Evolutionary conservation across 208 protist genomes (phyloP).

Genomic region (Sergeia podlipaevii): DNA sequence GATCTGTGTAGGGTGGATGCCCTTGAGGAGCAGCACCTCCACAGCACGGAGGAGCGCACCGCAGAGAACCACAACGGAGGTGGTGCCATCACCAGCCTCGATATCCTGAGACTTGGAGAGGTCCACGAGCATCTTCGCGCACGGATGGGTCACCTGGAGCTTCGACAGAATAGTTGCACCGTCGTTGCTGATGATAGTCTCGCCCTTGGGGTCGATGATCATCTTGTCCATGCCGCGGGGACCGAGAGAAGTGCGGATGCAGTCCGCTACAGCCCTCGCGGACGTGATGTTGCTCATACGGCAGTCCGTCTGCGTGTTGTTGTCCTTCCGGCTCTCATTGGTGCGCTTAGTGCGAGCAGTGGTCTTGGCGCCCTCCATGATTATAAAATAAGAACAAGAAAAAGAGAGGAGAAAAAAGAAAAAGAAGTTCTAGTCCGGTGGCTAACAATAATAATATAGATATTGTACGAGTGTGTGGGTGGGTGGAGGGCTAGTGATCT

Average conservation of each 20-base stretch:
- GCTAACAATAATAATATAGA: too few relatives aligned
- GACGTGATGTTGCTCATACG: slow-evolving; percentile 93
- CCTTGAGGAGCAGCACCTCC: slow-evolving; percentile 93
- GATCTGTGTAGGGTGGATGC: slow-evolving; percentile 97
- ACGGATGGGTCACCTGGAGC: slow-evolving; percentile 97
- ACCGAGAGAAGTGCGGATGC: slow-evolving; percentile 97
- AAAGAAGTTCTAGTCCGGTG: too few relatives aligned
- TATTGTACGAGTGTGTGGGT: too few relatives aligned
- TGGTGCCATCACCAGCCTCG: slow-evolving; percentile 99
- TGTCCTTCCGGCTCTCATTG: slow-evolving; percentile 85
- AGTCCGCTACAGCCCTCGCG: slow-evolving; percentile 96
- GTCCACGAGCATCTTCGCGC: slow-evolving; percentile 99
- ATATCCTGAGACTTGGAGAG: slow-evolving; percentile 98
- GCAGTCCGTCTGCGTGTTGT: slow-evolving; percentile 91
- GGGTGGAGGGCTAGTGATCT: too few relatives aligned
- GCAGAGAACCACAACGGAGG: slow-evolving; percentile 98
- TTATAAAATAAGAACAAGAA: too few relatives aligned
- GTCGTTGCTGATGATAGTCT: slow-evolving; percentile 99
- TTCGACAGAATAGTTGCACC: slow-evolving; percentile 99
- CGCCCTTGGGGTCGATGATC: slow-evolving; percentile 84
- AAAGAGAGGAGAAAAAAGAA: too few relatives aligned
- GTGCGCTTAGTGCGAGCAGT: slow-evolving; percentile 18
- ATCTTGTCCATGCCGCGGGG: slow-evolving; percentile 99
- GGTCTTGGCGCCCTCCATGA: too few relatives aligned
- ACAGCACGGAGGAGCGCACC: slow-evolving; percentile 93